Conservation (phyloP, 2,329 filamentous ascomycete species). For the Hymenoscyphus occultus region DNA sequence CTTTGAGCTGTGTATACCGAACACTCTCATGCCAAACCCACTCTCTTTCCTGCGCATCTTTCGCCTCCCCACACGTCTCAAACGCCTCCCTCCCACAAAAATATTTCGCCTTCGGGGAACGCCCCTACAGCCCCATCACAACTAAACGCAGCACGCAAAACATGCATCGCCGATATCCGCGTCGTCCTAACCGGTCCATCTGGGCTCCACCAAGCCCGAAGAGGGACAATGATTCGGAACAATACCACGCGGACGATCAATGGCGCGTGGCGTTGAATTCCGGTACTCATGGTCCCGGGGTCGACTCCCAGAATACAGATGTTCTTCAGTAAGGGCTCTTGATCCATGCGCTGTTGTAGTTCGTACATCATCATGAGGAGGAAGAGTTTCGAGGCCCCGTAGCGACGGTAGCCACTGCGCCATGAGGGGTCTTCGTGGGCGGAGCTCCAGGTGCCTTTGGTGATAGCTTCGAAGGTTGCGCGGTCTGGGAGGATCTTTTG, state of each 20-base stretch:
- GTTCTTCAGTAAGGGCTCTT: conserved; percentile 36
- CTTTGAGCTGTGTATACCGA: conserved; percentile 28
- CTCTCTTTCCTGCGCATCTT: conserved; percentile 34
- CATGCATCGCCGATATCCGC: conserved; percentile 38
- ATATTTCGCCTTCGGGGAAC: conserved; percentile 32
- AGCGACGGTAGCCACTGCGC: conserved; percentile 13
- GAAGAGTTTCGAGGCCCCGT: conserved; percentile 16
- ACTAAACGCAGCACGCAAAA: conserved; percentile 36
- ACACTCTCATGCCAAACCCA: conserved; percentile 37
- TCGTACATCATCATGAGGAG: conserved; percentile 14
- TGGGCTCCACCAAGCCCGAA: conserved; percentile 32
- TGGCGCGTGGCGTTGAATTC: conserved; percentile 30
- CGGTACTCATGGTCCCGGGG: conserved; percentile 40
- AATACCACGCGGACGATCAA: conserved; percentile 30
- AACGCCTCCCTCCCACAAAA: conserved; percentile 37
- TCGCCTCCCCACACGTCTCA: conserved; percentile 34
- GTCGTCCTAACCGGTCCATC: conserved; percentile 36
- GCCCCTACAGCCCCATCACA: conserved; percentile 24
- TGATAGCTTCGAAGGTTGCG: conserved; percentile 9
- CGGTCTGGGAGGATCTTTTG: background rate
- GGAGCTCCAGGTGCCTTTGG: conserved; percentile 14
- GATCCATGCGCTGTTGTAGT: conserved; percentile 16
- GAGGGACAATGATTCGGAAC: conserved; percentile 25
- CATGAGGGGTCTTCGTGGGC: conserved; percentile 12
- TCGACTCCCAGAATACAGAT: conserved; percentile 41